Evolutionary conservation across 768 basidiomycete species (phyloP), one percentile per base, ranked within the genome.

Genomic region (Russula abietina): DNA sequence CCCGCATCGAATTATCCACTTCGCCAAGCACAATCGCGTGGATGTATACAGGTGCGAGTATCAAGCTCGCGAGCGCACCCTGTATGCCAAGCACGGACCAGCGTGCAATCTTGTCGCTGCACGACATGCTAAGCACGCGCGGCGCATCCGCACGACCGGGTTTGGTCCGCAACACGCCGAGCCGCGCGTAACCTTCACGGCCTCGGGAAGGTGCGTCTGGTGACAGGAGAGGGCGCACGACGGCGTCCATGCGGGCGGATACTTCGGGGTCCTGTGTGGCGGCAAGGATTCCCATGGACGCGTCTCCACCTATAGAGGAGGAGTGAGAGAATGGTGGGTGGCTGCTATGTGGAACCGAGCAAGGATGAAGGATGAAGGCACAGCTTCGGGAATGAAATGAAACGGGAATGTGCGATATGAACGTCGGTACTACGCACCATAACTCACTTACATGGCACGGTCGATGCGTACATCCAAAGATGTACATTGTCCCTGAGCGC

Each of bases 131-230:
- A 0, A 82, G 71, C 1, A 95, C 92, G 0, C 85, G 85, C 0
- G 86, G 86, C 0, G 93, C 88, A 70, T 98, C 95, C 0, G 91
- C 89, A 57, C 95, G 84, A 2, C 93, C 96, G 6, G 95, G 95
- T 70, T 98, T 98, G 0, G 96, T 97, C 36, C 95, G 89, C 50
- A 98, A 75, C 10, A 88, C 86, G 6, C 91, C 89, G 24, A 84
- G 75, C 19, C 86, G 77, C 5, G 82, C 68, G 72, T 96, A 98
- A 57, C 90, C 85, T 68, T 90, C 84, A 22, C 95, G 80, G 4
- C 95, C 95, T 59, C 96, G 76, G 1, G 88, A 81, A 1, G 83
- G 77, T 10, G 71, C 69, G 43, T 70, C 74, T 1, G 75, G 62
- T 3, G 78, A 70, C 1, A 80, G 67, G 2, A 56, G 62, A 0